phyloP scores from a whole-genome alignment of 2,329 filamentous ascomycete species.

The Kalmusia sp. region DNA sequence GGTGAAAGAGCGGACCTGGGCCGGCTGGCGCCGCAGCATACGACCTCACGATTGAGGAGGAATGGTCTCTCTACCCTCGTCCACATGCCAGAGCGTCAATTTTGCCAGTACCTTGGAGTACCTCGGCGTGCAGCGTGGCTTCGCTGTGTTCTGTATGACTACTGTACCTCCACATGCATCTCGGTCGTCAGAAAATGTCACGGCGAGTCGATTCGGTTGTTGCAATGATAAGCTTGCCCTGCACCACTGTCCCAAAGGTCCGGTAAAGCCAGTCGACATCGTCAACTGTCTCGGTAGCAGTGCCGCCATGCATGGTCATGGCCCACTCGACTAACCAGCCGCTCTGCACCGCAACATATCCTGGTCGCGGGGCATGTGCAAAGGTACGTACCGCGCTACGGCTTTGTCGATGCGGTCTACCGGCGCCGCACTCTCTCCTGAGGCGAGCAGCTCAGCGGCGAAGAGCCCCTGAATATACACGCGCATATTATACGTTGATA shows the following conservation, averaged over 20 bases:
- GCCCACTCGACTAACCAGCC: slow-evolving; percentile 13
- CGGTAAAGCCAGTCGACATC: slow-evolving; percentile 34
- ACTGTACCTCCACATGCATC: neutral
- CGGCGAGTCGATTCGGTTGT: slow-evolving; percentile 2
- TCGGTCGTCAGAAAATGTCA: slow-evolving; percentile 5
- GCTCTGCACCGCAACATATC: slow-evolving; percentile 9
- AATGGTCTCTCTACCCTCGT: neutral
- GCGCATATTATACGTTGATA: slow-evolving; percentile 27
- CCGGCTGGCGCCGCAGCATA: neutral
- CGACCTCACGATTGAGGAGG: slow-evolving; percentile 2
- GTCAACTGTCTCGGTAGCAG: slow-evolving; percentile 40
- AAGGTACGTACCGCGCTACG: slow-evolving; percentile 27
- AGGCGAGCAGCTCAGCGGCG: slow-evolving; percentile 20
- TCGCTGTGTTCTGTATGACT: neutral
- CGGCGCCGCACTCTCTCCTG: slow-evolving; percentile 22
- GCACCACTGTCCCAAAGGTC: slow-evolving; percentile 29
- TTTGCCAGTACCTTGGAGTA: neutral
- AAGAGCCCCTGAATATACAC: slow-evolving; percentile 27
- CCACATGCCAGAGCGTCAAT: neutral
- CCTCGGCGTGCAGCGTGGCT: slow-evolving; percentile 1
- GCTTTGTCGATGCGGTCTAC: slow-evolving; percentile 32
- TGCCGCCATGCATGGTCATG: slow-evolving; percentile 36
- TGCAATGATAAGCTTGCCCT: slow-evolving; percentile 43
- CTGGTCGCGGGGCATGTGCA: slow-evolving; percentile 6
- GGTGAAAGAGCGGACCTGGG: neutral